Base-by-base conservation (phyloP, 192 early-diverging fungal genomes). In the Anaeromyces robustus region DNA sequence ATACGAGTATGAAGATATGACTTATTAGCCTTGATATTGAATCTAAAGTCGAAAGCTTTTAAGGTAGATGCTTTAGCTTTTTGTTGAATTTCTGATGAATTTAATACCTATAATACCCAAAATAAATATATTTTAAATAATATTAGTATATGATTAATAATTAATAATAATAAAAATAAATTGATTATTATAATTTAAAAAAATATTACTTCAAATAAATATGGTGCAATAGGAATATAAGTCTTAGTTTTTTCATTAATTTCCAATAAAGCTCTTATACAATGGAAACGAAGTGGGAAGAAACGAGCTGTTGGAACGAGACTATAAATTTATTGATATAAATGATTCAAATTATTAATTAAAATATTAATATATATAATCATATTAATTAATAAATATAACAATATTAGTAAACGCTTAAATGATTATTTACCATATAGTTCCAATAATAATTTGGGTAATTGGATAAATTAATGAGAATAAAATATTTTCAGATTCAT, bases 251-350 rank as follows among this genome's bases (percentile, higher is more conserved):
- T 89, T 77, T 91, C 83, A 29, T 87, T 85, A 77, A 98, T 82
- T 30, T 93, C 92, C 79, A 92, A 88, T 77, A 99, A 83, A 80
- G 90, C 85, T 79, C 87, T 87, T 18, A 96, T 82, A 83, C 93
- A 91, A 82, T 96, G 95, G 86, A 98, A 94, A 29, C 96, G 94
- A 80, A 97, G 87, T 28, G 98, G 97, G 86, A 95, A 96, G 88
- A 94, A 96, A 84, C 94, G 94, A 34, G 94, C 87, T 1, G 94
- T 95, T 29, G 96, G 94, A 79, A 95, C 94, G 77, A 99, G 85
- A n/a, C 95, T 89, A 86, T 78, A 79, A 11, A 30, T 5, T 32
- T 7, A 79, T 11, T n/a, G 4, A 7, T 52, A n/a, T 32, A 30
- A 79, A 79, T n/a, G 4, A 7, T 52, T 7, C 14, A 11, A 52